phyloP scores from a whole-genome alignment of 441 rosid species.

The Euphorbia neoarborescens region DNA sequence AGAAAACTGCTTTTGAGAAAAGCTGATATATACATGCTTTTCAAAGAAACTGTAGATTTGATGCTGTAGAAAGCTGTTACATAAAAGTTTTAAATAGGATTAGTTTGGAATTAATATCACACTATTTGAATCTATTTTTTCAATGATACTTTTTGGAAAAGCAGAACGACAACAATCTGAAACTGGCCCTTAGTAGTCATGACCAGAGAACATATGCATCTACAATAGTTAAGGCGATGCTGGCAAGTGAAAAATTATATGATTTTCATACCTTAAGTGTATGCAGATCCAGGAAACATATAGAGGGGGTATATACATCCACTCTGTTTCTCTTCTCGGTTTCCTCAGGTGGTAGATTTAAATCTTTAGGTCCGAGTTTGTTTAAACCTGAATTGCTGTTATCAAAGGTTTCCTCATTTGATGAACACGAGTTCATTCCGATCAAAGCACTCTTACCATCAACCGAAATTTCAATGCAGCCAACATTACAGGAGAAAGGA shows the following conservation, averaged over 20 bases:
- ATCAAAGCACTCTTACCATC: slow-evolving; percentile 74
- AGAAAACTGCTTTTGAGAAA: no score
- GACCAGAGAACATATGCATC: background rate
- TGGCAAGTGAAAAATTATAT: background rate
- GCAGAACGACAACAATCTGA: no score
- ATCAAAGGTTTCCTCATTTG: slow-evolving; percentile 20
- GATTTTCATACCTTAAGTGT: slow-evolving; percentile 55
- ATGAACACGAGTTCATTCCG: slow-evolving; percentile 54
- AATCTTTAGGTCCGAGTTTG: slow-evolving; percentile 27
- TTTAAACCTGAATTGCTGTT: slow-evolving; percentile 25
- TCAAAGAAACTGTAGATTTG: no score
- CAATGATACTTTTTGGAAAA: no score
- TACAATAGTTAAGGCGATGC: background rate
- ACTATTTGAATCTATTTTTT: no score
- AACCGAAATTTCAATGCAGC: slow-evolving; percentile 79
- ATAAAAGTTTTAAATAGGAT: no score
- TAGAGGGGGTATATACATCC: slow-evolving; percentile 60
- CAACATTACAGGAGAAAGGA: slow-evolving; percentile 55
- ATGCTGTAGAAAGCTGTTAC: no score
- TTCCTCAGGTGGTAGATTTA: slow-evolving; percentile 31
- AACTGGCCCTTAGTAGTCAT: no score
- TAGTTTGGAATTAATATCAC: no score
- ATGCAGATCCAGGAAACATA: slow-evolving; percentile 81
- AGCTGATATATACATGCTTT: no score
- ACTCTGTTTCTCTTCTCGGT: slow-evolving; percentile 35